A percentile compares a stretch with the other conserved stretches of the same genome.
Conservation (phyloP, 2,329 filamentous ascomycete species). For the Neocucurbitaria cava region DNA sequence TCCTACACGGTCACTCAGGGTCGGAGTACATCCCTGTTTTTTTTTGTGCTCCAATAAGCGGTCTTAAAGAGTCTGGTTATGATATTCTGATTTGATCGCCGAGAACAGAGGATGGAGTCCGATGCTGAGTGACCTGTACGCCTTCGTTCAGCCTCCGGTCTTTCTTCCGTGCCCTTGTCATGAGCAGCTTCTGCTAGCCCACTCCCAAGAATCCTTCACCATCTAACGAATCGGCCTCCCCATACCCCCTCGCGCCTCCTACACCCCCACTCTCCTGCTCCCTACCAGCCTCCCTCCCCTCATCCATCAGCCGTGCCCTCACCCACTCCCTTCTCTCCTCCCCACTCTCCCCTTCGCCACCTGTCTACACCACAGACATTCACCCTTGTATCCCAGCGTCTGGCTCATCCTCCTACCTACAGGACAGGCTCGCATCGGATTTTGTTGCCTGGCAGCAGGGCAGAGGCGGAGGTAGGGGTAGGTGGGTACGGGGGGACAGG, state of each 20-base stretch:
- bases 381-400: constrained; percentile 1
- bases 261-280: neutral
- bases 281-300: neutral
- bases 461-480: constrained; percentile 29
- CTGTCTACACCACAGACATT: constrained; percentile 32
- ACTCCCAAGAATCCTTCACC: neutral
- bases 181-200: too few species aligned
- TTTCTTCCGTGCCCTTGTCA: too few species aligned
- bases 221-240: neutral
- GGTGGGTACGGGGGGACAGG: constrained; percentile 30
- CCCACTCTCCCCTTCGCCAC: constrained; percentile 13
- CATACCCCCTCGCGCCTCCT: neutral
- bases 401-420: constrained; percentile 17
- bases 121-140: too few species aligned
- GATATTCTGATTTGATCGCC: too few species aligned
- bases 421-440: constrained; percentile 20
- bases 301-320: constrained; percentile 16
- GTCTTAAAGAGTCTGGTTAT: too few species aligned
- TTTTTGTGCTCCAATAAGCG: too few species aligned
- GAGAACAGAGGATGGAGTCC: too few species aligned
- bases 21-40: too few species aligned
- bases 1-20: too few species aligned
- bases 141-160: neutral
- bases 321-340: constrained; percentile 14
- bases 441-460: neutral